A percentile compares a stretch with the other conserved stretches of the same genome.
Evolutionary conservation across 768 basidiomycete species (phyloP).

Genomic region (Mycena capillaripes): DNA sequence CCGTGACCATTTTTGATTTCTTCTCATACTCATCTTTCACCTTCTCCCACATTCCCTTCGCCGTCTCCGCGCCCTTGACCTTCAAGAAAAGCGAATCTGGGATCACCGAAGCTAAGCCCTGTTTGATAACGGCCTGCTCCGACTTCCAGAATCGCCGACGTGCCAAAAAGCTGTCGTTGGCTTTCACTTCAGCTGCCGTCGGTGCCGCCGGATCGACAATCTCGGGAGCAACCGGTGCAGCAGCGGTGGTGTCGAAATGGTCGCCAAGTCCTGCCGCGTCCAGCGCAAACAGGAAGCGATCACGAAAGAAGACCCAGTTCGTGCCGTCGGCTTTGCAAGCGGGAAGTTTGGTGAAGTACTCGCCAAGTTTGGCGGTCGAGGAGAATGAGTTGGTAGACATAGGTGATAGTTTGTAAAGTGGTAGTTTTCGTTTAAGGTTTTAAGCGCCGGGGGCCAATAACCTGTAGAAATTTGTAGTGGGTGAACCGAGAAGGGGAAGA

Average conservation of each 20-base stretch:
- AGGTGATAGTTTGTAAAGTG: neutral
- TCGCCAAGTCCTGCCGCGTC: neutral
- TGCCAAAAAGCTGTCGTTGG: neutral
- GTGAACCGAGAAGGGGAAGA: too few relatives aligned
- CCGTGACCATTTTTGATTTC: slow-evolving; percentile 35
- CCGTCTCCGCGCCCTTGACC: slow-evolving; percentile 27
- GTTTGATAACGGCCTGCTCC: slow-evolving; percentile 37
- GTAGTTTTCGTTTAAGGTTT: neutral
- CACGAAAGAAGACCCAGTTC: neutral
- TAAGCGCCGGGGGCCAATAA: neutral
- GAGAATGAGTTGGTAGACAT: slow-evolving; percentile 15
- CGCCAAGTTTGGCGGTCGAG: slow-evolving; percentile 20
- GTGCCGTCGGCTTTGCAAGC: slow-evolving; percentile 7
- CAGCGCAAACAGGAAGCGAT: neutral
- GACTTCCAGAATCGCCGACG: slow-evolving; percentile 19
- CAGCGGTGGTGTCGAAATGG: neutral
- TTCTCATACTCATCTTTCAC: slow-evolving; percentile 37
- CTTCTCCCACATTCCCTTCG: slow-evolving; percentile 37
- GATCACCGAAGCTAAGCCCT: slow-evolving; percentile 39
- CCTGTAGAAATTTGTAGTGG: neutral
- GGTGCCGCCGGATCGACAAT: neutral
- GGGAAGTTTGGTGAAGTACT: slow-evolving; percentile 11
- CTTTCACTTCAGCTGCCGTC: neutral
- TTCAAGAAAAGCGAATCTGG: slow-evolving; percentile 41
- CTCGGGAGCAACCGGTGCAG: neutral